These are phyloP conservation scores for Annulohypoxylon nitens DNA, from an alignment of 495 filamentous ascomycete species.

Conservation along the genomic window DNA sequence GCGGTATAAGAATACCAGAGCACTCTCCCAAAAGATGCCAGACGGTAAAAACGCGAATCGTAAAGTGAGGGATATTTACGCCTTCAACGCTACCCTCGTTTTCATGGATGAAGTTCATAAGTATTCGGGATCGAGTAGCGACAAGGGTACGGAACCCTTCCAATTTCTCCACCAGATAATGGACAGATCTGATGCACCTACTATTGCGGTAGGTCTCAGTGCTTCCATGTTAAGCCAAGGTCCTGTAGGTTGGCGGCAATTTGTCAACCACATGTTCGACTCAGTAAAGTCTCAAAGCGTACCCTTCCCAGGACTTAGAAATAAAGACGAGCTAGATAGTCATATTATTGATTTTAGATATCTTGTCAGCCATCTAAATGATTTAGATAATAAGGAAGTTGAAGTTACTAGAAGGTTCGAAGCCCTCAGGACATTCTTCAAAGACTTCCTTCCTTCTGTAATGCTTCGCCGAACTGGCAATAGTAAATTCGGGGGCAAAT, in stretches of 20 bases:
- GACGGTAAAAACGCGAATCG: no score
- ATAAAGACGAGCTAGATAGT: background rate
- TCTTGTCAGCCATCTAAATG: background rate
- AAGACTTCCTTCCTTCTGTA: background rate
- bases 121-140: constrained; percentile 1
- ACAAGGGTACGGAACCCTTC: background rate
- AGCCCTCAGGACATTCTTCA: background rate
- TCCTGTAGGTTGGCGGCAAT: background rate
- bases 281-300: background rate
- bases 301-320: background rate
- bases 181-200: background rate
- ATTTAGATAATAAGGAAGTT: background rate
- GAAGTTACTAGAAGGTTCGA: background rate
- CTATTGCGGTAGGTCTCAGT: constrained; percentile 13
- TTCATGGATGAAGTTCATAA: constrained; percentile 32
- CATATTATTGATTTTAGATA: background rate
- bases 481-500: background rate
- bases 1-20: no score
- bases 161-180: background rate
- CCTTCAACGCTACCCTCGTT: constrained; percentile 9
- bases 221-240: constrained; percentile 17
- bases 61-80: no score
- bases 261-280: constrained; percentile 4
- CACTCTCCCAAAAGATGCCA: no score
- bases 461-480: background rate